Evolutionary conservation across 352 stramenopile species (phyloP).

Genomic region (Phytophthora vignae): DNA sequence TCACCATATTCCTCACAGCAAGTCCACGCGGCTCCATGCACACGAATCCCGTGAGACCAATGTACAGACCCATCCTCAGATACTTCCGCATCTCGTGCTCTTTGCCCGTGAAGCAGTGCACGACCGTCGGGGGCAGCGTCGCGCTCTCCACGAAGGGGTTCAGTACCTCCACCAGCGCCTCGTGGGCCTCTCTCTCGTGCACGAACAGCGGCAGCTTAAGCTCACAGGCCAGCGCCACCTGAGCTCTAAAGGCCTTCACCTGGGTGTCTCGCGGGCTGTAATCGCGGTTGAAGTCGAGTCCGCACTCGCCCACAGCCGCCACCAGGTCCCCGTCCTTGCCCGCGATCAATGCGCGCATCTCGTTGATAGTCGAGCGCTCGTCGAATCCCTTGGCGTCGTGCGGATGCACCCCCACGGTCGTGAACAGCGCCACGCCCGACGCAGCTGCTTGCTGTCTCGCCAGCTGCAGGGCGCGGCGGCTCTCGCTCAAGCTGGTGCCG

Average conservation of each 20-base stretch:
- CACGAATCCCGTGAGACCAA: conserved; percentile 76
- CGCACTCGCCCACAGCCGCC: conserved; percentile 95
- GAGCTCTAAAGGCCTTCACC: conserved; percentile 83
- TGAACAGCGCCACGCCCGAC: conserved; percentile 59
- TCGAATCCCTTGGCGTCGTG: conserved; percentile 92
- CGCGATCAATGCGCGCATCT: conserved; percentile 58
- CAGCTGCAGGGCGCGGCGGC: conserved; percentile 50
- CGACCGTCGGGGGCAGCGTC: conserved; percentile 58
- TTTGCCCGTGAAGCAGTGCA: conserved; percentile 80
- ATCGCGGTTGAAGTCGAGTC: conserved; percentile 96
- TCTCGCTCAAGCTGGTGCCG: conserved; percentile 64
- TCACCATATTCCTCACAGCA: conserved; percentile 51
- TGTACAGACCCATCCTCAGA: conserved; percentile 71
- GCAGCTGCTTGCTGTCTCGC: conserved; percentile 32
- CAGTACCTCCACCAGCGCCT: conserved; percentile 58
- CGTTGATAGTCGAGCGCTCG: conserved; percentile 29
- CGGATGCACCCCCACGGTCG: conserved; percentile 95
- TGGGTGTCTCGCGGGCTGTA: conserved; percentile 94
- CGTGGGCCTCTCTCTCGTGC: conserved; percentile 84
- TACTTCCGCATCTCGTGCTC: conserved; percentile 64
- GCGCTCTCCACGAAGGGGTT: conserved; percentile 53
- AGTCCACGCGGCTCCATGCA: conserved; percentile 69
- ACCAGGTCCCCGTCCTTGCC: conserved; percentile 61
- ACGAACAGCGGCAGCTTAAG: conserved; percentile 94
- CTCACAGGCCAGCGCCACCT: conserved; percentile 90